Evolutionary conservation across 495 filamentous ascomycete genomes (phyloP), one percentile per base, ranked within the genome.

Genomic region (Talaromyces wortmannii): DNA sequence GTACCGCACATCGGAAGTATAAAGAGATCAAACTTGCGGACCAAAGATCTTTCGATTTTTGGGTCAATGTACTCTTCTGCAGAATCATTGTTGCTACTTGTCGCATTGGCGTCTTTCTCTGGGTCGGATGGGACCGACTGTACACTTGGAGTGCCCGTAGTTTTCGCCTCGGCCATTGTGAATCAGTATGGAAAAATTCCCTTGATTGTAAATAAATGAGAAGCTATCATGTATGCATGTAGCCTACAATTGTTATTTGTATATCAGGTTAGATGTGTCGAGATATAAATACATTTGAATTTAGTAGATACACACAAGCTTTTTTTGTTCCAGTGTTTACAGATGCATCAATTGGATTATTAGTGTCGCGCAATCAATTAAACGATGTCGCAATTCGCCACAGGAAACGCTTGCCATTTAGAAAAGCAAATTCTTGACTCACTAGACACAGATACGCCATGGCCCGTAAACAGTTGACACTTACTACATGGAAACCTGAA

Each of bases 331-430:
- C 23, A 23, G 23, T 23, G 23, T 23, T 23, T 23, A 23, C 23
- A 23, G 1, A 23, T 23, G 23, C 36, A 40, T 2, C 36, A 13
- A 40, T 40, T 13, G 1, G 13, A 10, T 2, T 2, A 8, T 40
- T 40, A 10, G 36, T 40, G 13, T 36, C 49, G 32, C 49, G 49
- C 49, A 51, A 51, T 51, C n/a, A 16, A n/a, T 10, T 18, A 30
- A 29, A 15, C 18, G 49, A 51, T 51, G 49, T 51, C 49, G 49
- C 49, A 51, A 51, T 51, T 36, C 23, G 30, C 49, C 31, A 51
- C 17, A 10, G 12, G 40, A 42, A 6, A 13, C 18, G n/a, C 49
- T 51, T 40, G 47, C 12, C 13, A 23, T 48, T 16, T 48, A 8
- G 10, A 18, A 13, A 1, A 48, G 10, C 2, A 49, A 15, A 12